These are phyloP conservation scores for Salinomyces thailandicus DNA, from an alignment of 2,329 filamentous ascomycete species.

Conservation along the genomic window DNA sequence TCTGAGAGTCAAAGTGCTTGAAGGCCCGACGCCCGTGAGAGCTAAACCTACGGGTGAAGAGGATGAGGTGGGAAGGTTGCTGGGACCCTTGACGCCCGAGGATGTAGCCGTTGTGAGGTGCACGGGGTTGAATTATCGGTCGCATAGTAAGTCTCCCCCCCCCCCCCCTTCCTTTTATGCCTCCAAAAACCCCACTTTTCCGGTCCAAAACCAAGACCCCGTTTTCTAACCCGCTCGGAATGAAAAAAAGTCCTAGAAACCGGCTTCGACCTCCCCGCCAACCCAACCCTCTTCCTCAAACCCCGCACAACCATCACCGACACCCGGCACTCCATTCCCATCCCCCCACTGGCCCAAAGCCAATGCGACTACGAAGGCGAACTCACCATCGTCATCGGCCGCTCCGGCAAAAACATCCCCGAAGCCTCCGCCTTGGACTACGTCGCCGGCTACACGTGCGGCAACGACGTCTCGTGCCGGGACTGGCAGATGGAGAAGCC, in stretches of 20 bases:
- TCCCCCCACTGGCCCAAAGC: slow-evolving; percentile 56
- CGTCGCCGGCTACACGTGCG: slow-evolving; percentile 63
- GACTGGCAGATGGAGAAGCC: slow-evolving; percentile 43
- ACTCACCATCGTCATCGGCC: slow-evolving; percentile 62
- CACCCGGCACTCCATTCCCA: slow-evolving; percentile 54
- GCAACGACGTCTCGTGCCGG: slow-evolving; percentile 71
- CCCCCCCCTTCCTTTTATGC: neutral
- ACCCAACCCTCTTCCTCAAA: slow-evolving; percentile 66
- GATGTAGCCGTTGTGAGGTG: slow-evolving; percentile 50
- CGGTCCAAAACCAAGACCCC: neutral
- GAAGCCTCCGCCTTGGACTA: slow-evolving; percentile 57
- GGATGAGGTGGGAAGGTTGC: slow-evolving; percentile 43
- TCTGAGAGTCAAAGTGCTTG: slow-evolving; percentile 44
- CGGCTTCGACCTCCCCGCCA: slow-evolving; percentile 57
- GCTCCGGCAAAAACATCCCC: slow-evolving; percentile 52
- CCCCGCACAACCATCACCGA: slow-evolving; percentile 56
- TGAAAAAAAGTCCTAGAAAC: slow-evolving; percentile 38
- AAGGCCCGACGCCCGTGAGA: slow-evolving; percentile 33
- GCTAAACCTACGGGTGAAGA: slow-evolving; percentile 45
- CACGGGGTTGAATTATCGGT: slow-evolving; percentile 50
- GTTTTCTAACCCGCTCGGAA: neutral
- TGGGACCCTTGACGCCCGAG: slow-evolving; percentile 41
- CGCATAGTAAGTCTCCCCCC: slow-evolving; percentile 32
- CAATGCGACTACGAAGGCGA: slow-evolving; percentile 71
- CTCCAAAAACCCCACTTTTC: no score